Evolutionary conservation across 2,329 filamentous ascomycete species (phyloP).

Genomic region (Hypoxylon sp.): DNA sequence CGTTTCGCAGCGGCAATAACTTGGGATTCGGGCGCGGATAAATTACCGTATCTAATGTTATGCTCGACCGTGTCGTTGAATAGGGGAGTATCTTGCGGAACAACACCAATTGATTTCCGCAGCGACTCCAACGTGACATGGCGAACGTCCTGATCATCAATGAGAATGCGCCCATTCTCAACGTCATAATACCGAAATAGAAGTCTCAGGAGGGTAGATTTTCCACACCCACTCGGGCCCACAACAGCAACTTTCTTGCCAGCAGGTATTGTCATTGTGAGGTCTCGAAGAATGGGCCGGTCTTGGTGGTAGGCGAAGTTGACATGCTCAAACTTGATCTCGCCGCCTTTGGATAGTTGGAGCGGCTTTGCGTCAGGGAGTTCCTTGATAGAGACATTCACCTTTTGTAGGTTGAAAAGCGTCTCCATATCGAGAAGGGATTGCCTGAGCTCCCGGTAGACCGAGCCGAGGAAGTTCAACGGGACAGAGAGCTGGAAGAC

Average conservation of each 20-base stretch:
- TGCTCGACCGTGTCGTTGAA: conserved; percentile 98
- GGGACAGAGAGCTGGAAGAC: conserved; percentile 98
- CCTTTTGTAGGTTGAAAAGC: conserved; percentile 95
- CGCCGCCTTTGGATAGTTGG: conserved; percentile 79
- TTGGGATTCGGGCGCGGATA: conserved; percentile 79
- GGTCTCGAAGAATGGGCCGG: conserved; percentile 86
- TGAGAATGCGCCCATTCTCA: conserved; percentile 84
- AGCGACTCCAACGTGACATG: conserved; percentile 86
- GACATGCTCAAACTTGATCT: conserved; percentile 95
- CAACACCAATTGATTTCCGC: conserved; percentile 88
- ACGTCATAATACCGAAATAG: conserved; percentile 96
- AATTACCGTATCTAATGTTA: conserved; percentile 92
- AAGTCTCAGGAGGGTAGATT: conserved; percentile 90
- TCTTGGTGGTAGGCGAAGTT: conserved; percentile 92
- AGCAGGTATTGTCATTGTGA: conserved; percentile 90
- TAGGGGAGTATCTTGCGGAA: conserved; percentile 95
- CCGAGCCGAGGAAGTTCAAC: conserved; percentile 96
- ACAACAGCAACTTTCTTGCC: conserved; percentile 97
- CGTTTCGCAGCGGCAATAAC: conserved; percentile 83
- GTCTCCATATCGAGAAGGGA: conserved; percentile 98
- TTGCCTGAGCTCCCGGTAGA: conserved; percentile 95
- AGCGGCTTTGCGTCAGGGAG: conserved; percentile 79
- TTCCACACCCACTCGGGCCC: conserved; percentile 94
- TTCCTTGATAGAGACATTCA: conserved; percentile 89
- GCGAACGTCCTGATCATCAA: conserved; percentile 93